Base-by-base conservation (phyloP, 345 rosid genomes). In the Leavenworthia alabamica region DNA sequence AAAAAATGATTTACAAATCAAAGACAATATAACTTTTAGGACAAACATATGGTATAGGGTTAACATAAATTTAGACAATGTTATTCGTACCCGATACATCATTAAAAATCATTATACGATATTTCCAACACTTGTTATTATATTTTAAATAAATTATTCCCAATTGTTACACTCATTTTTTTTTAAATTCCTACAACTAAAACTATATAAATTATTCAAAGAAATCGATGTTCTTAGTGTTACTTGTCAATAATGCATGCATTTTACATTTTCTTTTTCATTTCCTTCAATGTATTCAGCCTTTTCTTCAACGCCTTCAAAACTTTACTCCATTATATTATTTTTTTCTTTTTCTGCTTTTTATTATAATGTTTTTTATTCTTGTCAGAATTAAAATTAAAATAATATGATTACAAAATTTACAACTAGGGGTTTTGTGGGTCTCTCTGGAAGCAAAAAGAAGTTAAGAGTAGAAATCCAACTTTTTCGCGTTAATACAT, bases 401-500 rank as follows among this genome's bases (percentile, higher is more conserved):
- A 36, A 36, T 36, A 19, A 35, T 7, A 67, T 53, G 32, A 69
- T 48, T 26, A 49, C 5, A 24, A 23, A 48, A 27, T 48, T 37
- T 5, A 54, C 56, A 62, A 56, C 41, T 64, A 46, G 65, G 47
- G 65, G 54, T 56, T 64, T 2, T 48, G 65, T 71, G 67, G n/a
- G 48, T 22, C 47, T 48, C n/a, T n/a, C n/a, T 23, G n/a, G 67
- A 24, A 66, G 59, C 76, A n/a, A n/a, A 72, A 54, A 77, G 84
- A 85, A 79, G 73, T 72, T 58, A n/a, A 56, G 72, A 40, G 75
- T n/a, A 72, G 70, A 67, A 70, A 66, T 57, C 62, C 82, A 75
- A 61, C 70, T 71, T 75, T 16, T 50, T 40, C 6, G 80, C 47
- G 60, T 88, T 66, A 44, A 80, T 89, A 64, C 97, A 84, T 75